phyloP scores from a whole-genome alignment of 179 eudicot species.

The Spinacia oleracea region DNA sequence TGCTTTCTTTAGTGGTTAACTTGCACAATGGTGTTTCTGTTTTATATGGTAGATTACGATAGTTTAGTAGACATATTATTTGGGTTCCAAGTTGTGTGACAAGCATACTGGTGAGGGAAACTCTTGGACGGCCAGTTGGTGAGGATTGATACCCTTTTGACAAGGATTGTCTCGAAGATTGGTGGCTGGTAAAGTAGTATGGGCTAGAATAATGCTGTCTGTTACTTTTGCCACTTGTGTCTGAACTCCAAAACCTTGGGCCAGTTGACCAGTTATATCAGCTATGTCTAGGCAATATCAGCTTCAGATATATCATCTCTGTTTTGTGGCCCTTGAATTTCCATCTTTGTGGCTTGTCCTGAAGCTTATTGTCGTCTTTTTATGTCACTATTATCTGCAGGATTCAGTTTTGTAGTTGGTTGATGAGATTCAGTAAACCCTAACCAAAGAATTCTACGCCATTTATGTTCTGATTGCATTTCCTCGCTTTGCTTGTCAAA shows the following conservation, averaged over 20 bases:
- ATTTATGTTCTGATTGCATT: not conserved
- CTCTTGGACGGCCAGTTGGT: not conserved
- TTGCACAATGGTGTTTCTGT: not conserved
- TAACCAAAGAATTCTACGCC: not conserved
- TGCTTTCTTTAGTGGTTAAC: not conserved
- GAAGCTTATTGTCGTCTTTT: not conserved
- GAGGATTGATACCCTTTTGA: not conserved
- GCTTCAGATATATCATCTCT: not conserved
- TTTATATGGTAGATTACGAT: not conserved
- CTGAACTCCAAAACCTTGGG: not conserved
- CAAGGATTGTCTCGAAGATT: not conserved
- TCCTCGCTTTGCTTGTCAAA: not conserved
- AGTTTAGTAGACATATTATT: not conserved
- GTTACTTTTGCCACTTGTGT: not conserved
- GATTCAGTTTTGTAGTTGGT: not conserved
- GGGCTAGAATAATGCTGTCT: not conserved
- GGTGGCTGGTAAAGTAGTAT: not conserved
- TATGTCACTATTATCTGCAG: not conserved
- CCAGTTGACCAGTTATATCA: not conserved
- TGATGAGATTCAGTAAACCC: not conserved
- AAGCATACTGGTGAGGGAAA: not conserved
- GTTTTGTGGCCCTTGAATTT: not conserved
- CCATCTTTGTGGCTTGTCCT: not conserved
- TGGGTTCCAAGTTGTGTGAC: not conserved
- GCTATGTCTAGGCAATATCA: not conserved